These are phyloP conservation scores for Umbelopsis ramanniana DNA, from an alignment of 192 early-diverging fungal species.

Conservation along the genomic window DNA sequence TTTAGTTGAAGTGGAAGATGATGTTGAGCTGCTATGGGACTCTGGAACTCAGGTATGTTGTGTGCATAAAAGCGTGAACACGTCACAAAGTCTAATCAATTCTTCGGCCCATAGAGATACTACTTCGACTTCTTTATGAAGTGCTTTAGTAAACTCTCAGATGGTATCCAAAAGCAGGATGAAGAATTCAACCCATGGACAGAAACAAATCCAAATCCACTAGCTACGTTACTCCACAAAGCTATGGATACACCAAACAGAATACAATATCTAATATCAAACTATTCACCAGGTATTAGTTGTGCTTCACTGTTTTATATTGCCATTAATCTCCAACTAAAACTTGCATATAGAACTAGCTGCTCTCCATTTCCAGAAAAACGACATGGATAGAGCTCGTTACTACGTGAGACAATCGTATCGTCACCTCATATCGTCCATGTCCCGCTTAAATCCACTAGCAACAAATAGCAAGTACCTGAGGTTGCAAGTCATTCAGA, in stretches of 20 bases:
- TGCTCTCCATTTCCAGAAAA: constrained; percentile 39
- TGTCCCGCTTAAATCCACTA: constrained; percentile 54
- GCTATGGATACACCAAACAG: constrained; percentile 36
- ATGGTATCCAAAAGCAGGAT: constrained; percentile 41
- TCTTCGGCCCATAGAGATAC: constrained; percentile 35
- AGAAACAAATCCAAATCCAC: constrained; percentile 53
- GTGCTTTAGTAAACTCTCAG: constrained; percentile 52
- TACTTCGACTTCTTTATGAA: constrained; percentile 62
- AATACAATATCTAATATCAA: constrained; percentile 24
- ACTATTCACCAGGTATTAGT: constrained; percentile 26
- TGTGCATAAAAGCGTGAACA: not conserved
- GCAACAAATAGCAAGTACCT: constrained; percentile 45
- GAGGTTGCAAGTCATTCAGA: constrained; percentile 46
- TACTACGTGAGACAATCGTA: constrained; percentile 50
- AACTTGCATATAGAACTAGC: constrained; percentile 43
- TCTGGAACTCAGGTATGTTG: constrained; percentile 38
- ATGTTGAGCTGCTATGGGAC: constrained; percentile 59
- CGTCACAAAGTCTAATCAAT: not conserved
- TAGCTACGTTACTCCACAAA: constrained; percentile 54
- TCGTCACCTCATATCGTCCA: constrained; percentile 47
- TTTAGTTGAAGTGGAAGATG: constrained; percentile 53
- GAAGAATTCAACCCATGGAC: constrained; percentile 54
- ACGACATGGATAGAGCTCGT: constrained; percentile 48
- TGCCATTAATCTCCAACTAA: not conserved
- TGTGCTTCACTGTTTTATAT: not conserved